Evolutionary conservation across 805 yeast species (phyloP).

Genomic region (Metschnikowia drakensbergensis): DNA sequence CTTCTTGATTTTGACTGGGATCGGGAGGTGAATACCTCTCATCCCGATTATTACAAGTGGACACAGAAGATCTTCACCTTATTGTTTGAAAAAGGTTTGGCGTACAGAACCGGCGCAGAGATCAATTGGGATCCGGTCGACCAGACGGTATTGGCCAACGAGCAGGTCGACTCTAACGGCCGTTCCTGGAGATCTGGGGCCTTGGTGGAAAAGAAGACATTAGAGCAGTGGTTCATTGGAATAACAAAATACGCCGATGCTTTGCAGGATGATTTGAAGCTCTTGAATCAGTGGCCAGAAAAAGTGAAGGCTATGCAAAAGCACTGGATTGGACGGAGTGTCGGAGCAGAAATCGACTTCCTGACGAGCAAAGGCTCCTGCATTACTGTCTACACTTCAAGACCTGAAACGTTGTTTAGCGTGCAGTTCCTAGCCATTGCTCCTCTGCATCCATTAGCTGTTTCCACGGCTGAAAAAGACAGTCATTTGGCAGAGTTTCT

Average conservation of each 20-base stretch:
- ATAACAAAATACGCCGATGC: slow-evolving; percentile 78
- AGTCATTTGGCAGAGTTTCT: slow-evolving; percentile 46
- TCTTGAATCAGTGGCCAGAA: slow-evolving; percentile 75
- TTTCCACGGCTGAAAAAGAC: slow-evolving; percentile 35
- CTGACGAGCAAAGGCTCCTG: slow-evolving; percentile 20
- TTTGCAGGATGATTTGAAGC: slow-evolving; percentile 59
- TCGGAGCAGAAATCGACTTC: slow-evolving; percentile 71
- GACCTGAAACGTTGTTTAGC: slow-evolving; percentile 83
- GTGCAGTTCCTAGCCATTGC: slow-evolving; percentile 83
- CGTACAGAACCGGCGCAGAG: slow-evolving; percentile 80
- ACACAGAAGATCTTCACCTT: slow-evolving; percentile 83
- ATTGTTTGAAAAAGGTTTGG: slow-evolving; percentile 70
- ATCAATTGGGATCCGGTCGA: slow-evolving; percentile 99
- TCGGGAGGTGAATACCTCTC: slow-evolving; percentile 79
- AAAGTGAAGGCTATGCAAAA: slow-evolving; percentile 87
- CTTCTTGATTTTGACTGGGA: slow-evolving; percentile 92
- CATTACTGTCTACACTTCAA: slow-evolving; percentile 71
- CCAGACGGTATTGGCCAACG: slow-evolving; percentile 89
- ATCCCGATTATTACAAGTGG: slow-evolving; percentile 85
- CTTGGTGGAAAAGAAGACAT: slow-evolving; percentile 70
- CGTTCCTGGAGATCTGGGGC: slow-evolving; percentile 98
- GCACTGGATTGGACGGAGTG: slow-evolving; percentile 90
- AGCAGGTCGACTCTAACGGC: slow-evolving; percentile 90
- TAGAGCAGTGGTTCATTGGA: slow-evolving; percentile 92
- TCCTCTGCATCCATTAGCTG: slow-evolving; percentile 60